phyloP scores from a whole-genome alignment of 306 rosid species.

The Arachis stenosperma region DNA sequence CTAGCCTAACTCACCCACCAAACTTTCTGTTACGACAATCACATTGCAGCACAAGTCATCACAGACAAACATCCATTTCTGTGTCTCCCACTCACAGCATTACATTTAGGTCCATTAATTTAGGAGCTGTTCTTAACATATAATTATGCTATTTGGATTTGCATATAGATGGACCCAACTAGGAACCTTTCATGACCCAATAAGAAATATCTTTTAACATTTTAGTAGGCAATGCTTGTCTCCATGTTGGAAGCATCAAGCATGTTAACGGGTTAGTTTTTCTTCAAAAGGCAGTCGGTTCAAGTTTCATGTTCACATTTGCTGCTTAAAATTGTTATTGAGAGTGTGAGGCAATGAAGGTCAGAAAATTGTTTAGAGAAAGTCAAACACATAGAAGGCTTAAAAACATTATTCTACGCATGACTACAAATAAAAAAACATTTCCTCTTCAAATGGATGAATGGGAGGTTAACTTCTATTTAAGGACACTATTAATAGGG shows the following conservation, averaged over 20 bases:
- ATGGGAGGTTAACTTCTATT: background rate
- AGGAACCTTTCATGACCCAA: background rate
- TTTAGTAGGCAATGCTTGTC: conserved; percentile 13
- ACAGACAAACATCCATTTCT: no score
- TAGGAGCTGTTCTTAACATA: no score
- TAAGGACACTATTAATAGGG: conserved; percentile 14
- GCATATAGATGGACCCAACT: conserved; percentile 24
- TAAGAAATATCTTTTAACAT: conserved; percentile 25
- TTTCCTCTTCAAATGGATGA: conserved; percentile 11
- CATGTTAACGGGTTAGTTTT: conserved; percentile 26
- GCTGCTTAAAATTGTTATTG: conserved; percentile 11
- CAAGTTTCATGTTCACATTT: conserved; percentile 18
- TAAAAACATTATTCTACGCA: background rate
- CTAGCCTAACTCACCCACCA: no score
- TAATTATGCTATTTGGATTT: background rate
- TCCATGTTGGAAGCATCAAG: conserved; percentile 21
- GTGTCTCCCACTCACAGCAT: no score
- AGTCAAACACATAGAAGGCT: conserved; percentile 2
- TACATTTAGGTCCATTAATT: no score
- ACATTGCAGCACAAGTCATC: no score
- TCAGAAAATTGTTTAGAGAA: conserved; percentile 1
- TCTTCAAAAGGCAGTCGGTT: conserved; percentile 20
- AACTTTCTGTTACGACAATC: no score
- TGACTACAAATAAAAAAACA: background rate
- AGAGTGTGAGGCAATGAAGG: background rate